Base-by-base conservation (phyloP, 1,284 basidiomycete species). In the Microbotryomycetes sp. region DNA sequence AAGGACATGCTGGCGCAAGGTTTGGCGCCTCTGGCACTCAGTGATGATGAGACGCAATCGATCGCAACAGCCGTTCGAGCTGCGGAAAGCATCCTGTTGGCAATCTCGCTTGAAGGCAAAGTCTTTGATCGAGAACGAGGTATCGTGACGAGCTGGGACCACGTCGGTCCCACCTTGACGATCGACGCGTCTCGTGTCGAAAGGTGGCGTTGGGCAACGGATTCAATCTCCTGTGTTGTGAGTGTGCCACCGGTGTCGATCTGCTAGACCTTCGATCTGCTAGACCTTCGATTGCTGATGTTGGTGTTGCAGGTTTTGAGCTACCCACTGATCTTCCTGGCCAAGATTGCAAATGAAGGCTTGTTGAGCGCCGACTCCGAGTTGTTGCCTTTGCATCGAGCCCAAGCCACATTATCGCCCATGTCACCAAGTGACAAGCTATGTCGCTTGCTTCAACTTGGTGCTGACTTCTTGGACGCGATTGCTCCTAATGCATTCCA, bases 331-430 rank as follows among this genome's bases (percentile, higher is more conserved):
- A 65, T 69, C 46, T 65, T 67, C 55, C 59, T 69, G 45, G 65
- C 61, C 47, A 64, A 65, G 46, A 58, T 69, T 31, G 63, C 61
- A 31, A 65, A 65, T 57, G 67, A 67, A 56, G 65, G 67, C 22
- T 45, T 69, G 4, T 59, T 69, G 23, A 36, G 52, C 14, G 50
- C 63, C 12, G 63, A 65, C 58, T 55, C 67, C 16, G 61, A 54
- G 31, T 58, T 67, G 32, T 56, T 65, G 26, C 9, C 54, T 2
- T 28, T 65, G 28, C 36, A 36, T 30, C n/a, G 53, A 0, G n/a
- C 23, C 6, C 53, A 30, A 52, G 3, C 54, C 53, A 19, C 64
- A 54, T 30, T 60, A 14, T 52, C 62, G 15, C 48, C 60, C 4
- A 57, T 60, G 58, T 25, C 50, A 3, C 65, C 58, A 1, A 42